Conservation (phyloP, 371 early-diverging fungal genomes). For the Dentiscutata heterogama region DNA sequence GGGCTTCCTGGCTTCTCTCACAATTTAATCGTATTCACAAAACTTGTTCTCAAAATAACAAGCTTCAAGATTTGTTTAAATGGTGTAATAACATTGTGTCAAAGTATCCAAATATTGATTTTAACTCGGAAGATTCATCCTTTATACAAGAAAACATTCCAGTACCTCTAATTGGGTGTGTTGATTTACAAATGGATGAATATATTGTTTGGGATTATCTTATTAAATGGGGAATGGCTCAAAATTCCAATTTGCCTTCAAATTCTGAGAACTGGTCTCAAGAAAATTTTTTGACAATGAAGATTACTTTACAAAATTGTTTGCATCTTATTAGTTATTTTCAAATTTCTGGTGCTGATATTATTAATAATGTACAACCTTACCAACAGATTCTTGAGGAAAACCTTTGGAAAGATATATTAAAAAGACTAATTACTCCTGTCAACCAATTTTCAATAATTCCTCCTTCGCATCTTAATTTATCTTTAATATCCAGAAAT, state of each 20-base stretch:
- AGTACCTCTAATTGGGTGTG: neutral
- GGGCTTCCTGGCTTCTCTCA: neutral
- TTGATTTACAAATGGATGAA: slow-evolving; percentile 38
- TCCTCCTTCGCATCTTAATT: neutral
- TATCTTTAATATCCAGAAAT: too few relatives aligned
- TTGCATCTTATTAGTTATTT: slow-evolving; percentile 17
- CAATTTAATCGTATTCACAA: slow-evolving; percentile 9
- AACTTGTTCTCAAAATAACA: neutral
- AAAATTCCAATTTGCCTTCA: neutral
- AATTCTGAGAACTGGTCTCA: neutral
- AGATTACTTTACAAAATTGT: neutral
- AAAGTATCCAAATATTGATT: slow-evolving; percentile 22
- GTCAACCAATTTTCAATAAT: neutral
- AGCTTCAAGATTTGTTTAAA: neutral
- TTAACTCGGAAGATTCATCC: slow-evolving; percentile 1
- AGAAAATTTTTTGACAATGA: neutral
- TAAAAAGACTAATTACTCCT: too few relatives aligned
- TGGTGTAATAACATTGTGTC: neutral
- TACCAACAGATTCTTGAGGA: neutral
- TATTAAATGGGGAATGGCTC: slow-evolving; percentile 27
- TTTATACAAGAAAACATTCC: slow-evolving; percentile 12
- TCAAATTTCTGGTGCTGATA: slow-evolving; percentile 16
- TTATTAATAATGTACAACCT: slow-evolving; percentile 8
- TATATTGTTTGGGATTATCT: slow-evolving; percentile 28
- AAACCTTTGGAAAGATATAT: slow-evolving; percentile 12